These are phyloP conservation scores for Pyricularia grisea DNA, from an alignment of 2,329 filamentous ascomycete genomes.

Conservation along the genomic window DNA sequence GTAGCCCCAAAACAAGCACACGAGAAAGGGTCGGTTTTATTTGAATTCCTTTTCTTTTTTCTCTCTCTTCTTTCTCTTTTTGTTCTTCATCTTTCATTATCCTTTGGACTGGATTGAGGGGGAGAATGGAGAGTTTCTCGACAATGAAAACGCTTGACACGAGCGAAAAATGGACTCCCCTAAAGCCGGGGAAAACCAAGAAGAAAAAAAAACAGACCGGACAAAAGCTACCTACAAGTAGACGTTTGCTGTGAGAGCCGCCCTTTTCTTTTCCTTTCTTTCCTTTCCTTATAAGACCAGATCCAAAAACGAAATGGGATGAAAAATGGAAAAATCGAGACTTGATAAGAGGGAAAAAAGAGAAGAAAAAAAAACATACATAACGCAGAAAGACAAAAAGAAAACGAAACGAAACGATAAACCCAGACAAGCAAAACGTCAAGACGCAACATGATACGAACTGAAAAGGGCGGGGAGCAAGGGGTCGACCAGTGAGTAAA, in stretches of 20 bases:
- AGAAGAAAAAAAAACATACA: neutral
- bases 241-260: neutral
- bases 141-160: neutral
- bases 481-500: neutral
- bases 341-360: neutral
- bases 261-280: neutral
- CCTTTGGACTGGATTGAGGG: neutral
- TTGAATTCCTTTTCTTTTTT: neutral
- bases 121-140: neutral
- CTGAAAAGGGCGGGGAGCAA: neutral
- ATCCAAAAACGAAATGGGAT: neutral
- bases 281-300: neutral
- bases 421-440: neutral
- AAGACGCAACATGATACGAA: neutral
- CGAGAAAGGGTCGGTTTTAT: neutral
- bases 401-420: neutral
- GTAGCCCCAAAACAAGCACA: neutral
- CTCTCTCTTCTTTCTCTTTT: neutral
- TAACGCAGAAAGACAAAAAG: neutral
- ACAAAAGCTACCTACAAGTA: neutral
- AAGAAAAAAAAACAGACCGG: neutral
- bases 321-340: neutral
- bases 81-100: neutral
- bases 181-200: neutral
- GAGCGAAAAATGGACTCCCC: neutral